Evolutionary conservation across 768 basidiomycete genomes (phyloP).

Genomic region (Mycena vitilis): DNA sequence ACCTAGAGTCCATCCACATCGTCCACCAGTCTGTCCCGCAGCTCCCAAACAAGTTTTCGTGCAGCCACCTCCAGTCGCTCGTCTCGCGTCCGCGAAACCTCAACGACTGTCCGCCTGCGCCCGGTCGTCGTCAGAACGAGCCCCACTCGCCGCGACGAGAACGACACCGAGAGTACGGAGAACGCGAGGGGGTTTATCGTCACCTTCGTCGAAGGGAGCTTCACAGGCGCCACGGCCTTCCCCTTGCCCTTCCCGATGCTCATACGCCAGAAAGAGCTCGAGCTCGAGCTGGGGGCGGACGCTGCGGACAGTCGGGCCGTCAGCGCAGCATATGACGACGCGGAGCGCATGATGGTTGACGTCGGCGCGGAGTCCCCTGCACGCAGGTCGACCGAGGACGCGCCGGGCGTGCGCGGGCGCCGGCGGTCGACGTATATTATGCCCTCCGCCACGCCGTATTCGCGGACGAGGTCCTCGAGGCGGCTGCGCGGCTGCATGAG

Average conservation of each 20-base stretch:
- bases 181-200: constrained; percentile 51
- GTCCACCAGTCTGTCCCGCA: constrained; percentile 56
- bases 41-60: constrained; percentile 60
- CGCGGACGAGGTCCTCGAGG: constrained; percentile 76
- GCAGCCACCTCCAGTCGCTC: constrained; percentile 71
- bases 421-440: constrained; percentile 47
- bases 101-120: constrained; percentile 65
- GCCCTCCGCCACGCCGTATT: constrained; percentile 53
- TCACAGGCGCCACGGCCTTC: constrained; percentile 11
- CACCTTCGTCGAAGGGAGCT: constrained; percentile 30
- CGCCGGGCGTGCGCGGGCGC: constrained; percentile 25
- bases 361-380: constrained; percentile 16
- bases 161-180: constrained; percentile 51
- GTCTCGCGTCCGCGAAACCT: constrained; percentile 60
- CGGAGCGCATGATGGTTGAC: constrained; percentile 32
- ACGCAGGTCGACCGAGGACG: constrained; percentile 16
- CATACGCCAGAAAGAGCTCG: constrained; percentile 31
- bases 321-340: constrained; percentile 30
- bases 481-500: constrained; percentile 79
- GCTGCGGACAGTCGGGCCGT: constrained; percentile 21
- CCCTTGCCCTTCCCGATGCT: constrained; percentile 25
- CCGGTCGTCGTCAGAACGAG: constrained; percentile 46
- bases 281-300: constrained; percentile 2
- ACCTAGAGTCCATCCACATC: constrained; percentile 18
- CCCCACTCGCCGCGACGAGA: constrained; percentile 57